Conservation (phyloP, 257 asterid species). For the Voacanga thouarsii region DNA sequence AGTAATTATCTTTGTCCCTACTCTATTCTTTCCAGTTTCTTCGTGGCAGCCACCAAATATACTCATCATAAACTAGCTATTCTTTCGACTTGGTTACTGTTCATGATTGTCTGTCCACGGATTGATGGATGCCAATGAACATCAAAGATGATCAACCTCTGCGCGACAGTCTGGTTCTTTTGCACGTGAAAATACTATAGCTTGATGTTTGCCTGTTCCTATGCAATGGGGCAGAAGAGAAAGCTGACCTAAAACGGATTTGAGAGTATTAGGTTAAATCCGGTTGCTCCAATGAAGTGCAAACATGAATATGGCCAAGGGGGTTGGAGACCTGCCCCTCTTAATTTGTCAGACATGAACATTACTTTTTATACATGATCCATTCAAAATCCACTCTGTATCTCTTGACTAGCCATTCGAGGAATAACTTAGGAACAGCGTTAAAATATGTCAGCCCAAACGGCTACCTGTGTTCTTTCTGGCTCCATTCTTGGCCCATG, state of each 20-base stretch:
- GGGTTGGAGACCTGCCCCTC: constrained; percentile 28
- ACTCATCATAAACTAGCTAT: too few relatives aligned
- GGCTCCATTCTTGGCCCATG: not conserved
- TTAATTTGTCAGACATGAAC: not conserved
- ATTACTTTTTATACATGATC: not conserved
- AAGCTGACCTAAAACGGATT: constrained; percentile 1
- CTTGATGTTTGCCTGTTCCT: not conserved
- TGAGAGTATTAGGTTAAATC: constrained; percentile 18
- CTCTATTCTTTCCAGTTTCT: too few relatives aligned
- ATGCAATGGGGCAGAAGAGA: not conserved
- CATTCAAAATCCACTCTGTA: not conserved
- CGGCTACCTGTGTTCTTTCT: not conserved
- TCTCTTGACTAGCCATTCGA: not conserved
- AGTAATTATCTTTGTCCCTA: too few relatives aligned
- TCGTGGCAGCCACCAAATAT: too few relatives aligned
- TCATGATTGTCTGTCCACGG: too few relatives aligned
- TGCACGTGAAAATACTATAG: not conserved
- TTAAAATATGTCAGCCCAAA: too few relatives aligned
- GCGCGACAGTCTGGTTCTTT: too few relatives aligned
- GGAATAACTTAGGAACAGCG: too few relatives aligned
- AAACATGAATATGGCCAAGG: not conserved
- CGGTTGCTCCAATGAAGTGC: constrained; percentile 2
- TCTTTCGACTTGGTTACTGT: too few relatives aligned
- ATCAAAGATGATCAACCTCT: too few relatives aligned
- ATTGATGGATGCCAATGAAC: too few relatives aligned